Conservation (phyloP, 495 filamentous ascomycete species). For the Daldinia bambusicola region DNA sequence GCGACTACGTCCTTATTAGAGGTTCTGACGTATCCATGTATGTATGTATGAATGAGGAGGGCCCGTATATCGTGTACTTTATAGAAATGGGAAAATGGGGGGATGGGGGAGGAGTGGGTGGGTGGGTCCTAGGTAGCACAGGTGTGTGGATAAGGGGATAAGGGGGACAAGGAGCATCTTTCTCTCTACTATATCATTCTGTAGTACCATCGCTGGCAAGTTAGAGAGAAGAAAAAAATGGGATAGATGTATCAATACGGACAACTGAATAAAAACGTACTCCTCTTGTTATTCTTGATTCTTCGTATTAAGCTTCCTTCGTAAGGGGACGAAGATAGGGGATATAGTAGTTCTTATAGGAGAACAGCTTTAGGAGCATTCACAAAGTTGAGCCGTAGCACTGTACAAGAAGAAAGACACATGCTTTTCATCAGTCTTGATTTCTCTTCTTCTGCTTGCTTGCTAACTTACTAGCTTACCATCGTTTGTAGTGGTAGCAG, state of each 20-base stretch:
- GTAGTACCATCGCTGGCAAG: slow-evolving; percentile 8
- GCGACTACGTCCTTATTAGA: slow-evolving; percentile 7
- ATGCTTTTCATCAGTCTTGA: slow-evolving; percentile 40
- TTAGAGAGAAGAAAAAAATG: slow-evolving; percentile 40
- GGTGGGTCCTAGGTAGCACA: too few species aligned
- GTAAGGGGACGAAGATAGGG: not conserved
- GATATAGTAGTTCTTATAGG: not conserved
- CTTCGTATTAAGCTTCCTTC: not conserved
- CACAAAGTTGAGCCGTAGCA: not conserved
- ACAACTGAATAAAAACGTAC: not conserved
- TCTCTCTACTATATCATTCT: not conserved
- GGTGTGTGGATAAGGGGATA: not conserved
- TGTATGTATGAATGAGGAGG: not conserved
- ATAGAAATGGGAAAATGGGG: slow-evolving; percentile 16
- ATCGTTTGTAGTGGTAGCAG: slow-evolving; percentile 12
- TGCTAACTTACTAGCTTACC: slow-evolving; percentile 6
- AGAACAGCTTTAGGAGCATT: not conserved
- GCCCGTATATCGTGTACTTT: not conserved
- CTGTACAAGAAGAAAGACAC: not conserved
- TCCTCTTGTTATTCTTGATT: not conserved
- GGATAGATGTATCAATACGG: not conserved
- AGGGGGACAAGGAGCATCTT: not conserved
- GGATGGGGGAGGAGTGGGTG: slow-evolving; percentile 20
- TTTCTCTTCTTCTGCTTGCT: slow-evolving; percentile 22
- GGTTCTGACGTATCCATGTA: not conserved